A percentile compares a stretch with the other conserved stretches of the same genome.
phyloP scores from a whole-genome alignment of 2,329 filamentous ascomycete genomes.

The Tolypocladium tundrense region DNA sequence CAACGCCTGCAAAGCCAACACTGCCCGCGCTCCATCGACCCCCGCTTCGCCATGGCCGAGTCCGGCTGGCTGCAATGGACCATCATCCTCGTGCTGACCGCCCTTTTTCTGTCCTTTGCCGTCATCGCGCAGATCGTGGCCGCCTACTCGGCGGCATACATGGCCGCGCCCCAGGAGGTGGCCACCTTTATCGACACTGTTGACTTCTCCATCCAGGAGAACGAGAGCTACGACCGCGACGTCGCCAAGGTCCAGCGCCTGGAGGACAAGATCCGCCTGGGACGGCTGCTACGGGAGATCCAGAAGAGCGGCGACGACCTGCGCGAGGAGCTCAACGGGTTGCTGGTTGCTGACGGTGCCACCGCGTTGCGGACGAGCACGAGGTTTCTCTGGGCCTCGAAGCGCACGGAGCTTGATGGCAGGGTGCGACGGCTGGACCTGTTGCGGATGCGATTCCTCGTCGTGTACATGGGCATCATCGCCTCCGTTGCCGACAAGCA shows the following conservation, averaged over 20 bases:
- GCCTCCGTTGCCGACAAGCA: slow-evolving; percentile 25
- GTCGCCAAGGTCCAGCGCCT: slow-evolving; percentile 45
- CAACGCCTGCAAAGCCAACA: slow-evolving; percentile 2
- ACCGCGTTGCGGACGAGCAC: slow-evolving; percentile 34
- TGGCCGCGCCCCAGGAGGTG: slow-evolving; percentile 48
- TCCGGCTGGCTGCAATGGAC: slow-evolving; percentile 44
- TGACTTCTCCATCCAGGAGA: slow-evolving; percentile 53
- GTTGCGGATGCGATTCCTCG: slow-evolving; percentile 53
- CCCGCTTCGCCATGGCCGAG: slow-evolving; percentile 35
- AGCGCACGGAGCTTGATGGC: slow-evolving; percentile 44
- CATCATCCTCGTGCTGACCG: slow-evolving; percentile 46
- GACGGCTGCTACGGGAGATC: slow-evolving; percentile 49
- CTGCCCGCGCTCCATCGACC: slow-evolving; percentile 8
- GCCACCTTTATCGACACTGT: slow-evolving; percentile 47
- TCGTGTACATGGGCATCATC: slow-evolving; percentile 53
- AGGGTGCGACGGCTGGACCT: slow-evolving; percentile 49
- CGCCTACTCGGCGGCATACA: slow-evolving; percentile 45
- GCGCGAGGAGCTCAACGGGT: slow-evolving; percentile 45
- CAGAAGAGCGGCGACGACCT: slow-evolving; percentile 50
- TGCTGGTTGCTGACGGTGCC: slow-evolving; percentile 36
- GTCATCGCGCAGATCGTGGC: slow-evolving; percentile 41
- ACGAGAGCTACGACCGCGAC: slow-evolving; percentile 53
- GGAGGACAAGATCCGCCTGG: slow-evolving; percentile 52
- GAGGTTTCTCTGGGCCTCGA: slow-evolving; percentile 48
- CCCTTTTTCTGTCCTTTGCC: slow-evolving; percentile 44